Evolutionary conservation across 192 early-diverging fungal species (phyloP).

Genomic region (Phlyctochytrium arcticum): DNA sequence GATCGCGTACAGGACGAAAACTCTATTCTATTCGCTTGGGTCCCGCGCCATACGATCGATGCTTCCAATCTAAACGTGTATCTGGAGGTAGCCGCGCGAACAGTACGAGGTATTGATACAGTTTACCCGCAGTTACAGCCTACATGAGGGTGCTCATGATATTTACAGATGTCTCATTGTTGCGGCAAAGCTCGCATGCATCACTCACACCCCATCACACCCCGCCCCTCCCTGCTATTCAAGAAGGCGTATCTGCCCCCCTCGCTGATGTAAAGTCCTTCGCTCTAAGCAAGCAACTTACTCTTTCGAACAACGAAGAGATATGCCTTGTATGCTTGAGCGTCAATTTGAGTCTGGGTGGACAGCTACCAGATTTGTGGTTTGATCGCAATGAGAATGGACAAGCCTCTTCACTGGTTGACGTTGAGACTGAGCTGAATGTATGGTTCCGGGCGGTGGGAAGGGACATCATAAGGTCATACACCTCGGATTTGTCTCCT

Average conservation of each 20-base stretch:
- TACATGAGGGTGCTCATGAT: not conserved
- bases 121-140: slow-evolving; percentile 2
- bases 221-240: slow-evolving; percentile 10
- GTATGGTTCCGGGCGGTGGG: slow-evolving; percentile 28
- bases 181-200: not conserved
- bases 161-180: slow-evolving; percentile 1
- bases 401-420: not conserved
- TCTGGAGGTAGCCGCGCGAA: slow-evolving; percentile 19
- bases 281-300: slow-evolving; percentile 10
- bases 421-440: slow-evolving; percentile 28
- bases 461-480: slow-evolving; percentile 17
- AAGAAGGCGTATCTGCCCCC: slow-evolving; percentile 18
- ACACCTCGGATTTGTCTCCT: too few species aligned
- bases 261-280: slow-evolving; percentile 11
- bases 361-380: slow-evolving; percentile 29
- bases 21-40: slow-evolving; percentile 11
- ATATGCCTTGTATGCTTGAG: slow-evolving; percentile 15
- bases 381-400: slow-evolving; percentile 28
- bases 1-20: not conserved
- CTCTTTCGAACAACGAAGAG: slow-evolving; percentile 8
- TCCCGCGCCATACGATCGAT: slow-evolving; percentile 22
- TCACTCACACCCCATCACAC: not conserved
- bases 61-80: slow-evolving; percentile 9
- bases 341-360: slow-evolving; percentile 13
- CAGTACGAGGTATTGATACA: not conserved